Base-by-base conservation (phyloP, 768 basidiomycete genomes). In the Termitomyces heimii region DNA sequence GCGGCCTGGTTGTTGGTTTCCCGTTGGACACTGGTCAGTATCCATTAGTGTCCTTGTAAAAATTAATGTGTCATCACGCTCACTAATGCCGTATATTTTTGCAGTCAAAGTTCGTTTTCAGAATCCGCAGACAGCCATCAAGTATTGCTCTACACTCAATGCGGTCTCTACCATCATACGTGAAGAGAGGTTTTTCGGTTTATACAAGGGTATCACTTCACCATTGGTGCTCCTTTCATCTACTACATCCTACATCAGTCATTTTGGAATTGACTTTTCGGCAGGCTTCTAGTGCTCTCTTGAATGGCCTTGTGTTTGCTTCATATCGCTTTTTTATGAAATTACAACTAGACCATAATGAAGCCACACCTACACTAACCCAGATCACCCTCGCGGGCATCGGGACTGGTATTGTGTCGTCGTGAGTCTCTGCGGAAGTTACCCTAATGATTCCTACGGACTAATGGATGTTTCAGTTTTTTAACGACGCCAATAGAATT, bases 281-380 rank as follows among this genome's bases (percentile, higher is more conserved):
- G 34, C 47, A 92, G 90, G 78, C 82, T 1, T 82, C 85, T 3
- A 80, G 81, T 24, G 89, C 90, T 0, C 72, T 89, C 2, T 80
- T 92, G 76, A 97, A 95, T 65, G 92, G 94, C 13, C 75, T 93
- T 16, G 84, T 95, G 4, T 96, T 97, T 68, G 82, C 91, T 0
- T 85, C 86, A 0, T 96, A 96, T 73, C 83, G 86, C 22, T 84
- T 89, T 66, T 78, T 94, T 53, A 82, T 93, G 75, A 81, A 83
- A 48, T 58, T 82, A 0, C 89, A 94, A 66, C 72, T 84, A 5
- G 74, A 79, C 1, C 65, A 70, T 48, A 68, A 72, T 4, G 65
- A 75, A 3, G 66, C 70, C 1, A 74, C 77, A 31, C 91, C 94
- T 0, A 83, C 83, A 0, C 75, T 96, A 22, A 68, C 72, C 1